A percentile compares a stretch with the other conserved stretches of the same genome.
Conservation (phyloP, 2,329 filamentous ascomycete species). For the Botrytis deweyae region DNA sequence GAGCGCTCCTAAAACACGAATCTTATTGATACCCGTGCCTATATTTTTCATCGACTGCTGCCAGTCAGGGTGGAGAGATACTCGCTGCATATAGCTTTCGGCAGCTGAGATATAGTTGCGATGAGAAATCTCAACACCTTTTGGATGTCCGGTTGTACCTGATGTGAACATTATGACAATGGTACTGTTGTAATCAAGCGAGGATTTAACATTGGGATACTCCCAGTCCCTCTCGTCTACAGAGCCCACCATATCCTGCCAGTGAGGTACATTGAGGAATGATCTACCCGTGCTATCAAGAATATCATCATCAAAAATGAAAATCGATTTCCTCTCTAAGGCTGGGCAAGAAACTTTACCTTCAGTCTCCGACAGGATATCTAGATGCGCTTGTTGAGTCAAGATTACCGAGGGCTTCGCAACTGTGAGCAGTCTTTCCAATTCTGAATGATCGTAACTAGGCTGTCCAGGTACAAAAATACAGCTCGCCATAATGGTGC, state of each 20-base stretch:
- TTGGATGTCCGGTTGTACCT: background rate
- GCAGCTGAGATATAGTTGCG: background rate
- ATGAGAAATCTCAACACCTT: conserved; percentile 11
- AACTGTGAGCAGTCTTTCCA: background rate
- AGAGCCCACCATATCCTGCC: background rate
- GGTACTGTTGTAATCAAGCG: conserved; percentile 7
- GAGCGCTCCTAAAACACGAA: background rate
- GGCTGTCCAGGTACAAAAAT: background rate
- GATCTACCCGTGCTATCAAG: background rate
- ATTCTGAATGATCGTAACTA: background rate
- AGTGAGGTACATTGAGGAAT: conserved; percentile 6
- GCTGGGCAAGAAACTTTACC: background rate
- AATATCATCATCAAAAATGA: background rate
- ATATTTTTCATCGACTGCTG: background rate
- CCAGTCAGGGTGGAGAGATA: background rate
- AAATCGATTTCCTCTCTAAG: background rate
- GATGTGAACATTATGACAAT: conserved; percentile 12
- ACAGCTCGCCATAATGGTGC: background rate
- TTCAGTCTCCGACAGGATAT: too few relatives aligned
- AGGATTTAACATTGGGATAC: background rate
- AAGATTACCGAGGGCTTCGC: background rate
- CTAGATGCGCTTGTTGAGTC: background rate
- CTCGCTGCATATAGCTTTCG: conserved; percentile 3
- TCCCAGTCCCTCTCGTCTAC: background rate
- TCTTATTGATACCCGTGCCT: background rate